Percentiles rank a stretch among this genome's conserved stretches.
Conservation (phyloP, 306 rosid genomes). For the Canavalia gladiata region DNA sequence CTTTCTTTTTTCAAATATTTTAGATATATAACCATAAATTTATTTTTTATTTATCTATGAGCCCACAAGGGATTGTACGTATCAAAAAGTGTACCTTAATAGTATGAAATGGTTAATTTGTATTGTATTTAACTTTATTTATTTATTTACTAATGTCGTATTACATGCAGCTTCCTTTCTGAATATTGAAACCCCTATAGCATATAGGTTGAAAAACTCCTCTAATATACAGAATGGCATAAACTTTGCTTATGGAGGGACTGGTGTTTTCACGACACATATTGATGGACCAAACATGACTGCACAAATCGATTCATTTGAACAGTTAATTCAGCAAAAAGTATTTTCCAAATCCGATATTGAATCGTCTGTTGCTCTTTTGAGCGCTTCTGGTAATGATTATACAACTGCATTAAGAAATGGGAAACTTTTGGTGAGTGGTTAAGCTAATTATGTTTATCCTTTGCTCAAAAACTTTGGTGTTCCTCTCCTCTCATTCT, state of each 20-base stretch:
- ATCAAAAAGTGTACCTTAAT: too few relatives aligned
- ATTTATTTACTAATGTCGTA: too few relatives aligned
- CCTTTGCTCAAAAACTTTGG: too few relatives aligned
- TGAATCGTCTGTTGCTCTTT: constrained; percentile 47
- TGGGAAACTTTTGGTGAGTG: constrained; percentile 31
- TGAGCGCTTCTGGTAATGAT: constrained; percentile 50
- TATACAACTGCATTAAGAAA: constrained; percentile 10
- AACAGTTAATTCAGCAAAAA: constrained; percentile 56
- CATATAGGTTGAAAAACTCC: constrained; percentile 30
- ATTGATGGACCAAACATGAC: constrained; percentile 53
- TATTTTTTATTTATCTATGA: too few relatives aligned
- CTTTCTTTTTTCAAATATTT: too few relatives aligned
- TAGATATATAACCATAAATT: too few relatives aligned
- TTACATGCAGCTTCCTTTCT: constrained; percentile 53
- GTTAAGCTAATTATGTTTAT: background rate
- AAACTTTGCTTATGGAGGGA: constrained; percentile 57
- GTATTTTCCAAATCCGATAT: constrained; percentile 56
- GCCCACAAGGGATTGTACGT: too few relatives aligned
- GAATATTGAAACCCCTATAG: constrained; percentile 41
- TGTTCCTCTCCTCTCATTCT: too few relatives aligned
- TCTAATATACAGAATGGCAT: constrained; percentile 34
- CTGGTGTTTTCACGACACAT: constrained; percentile 43
- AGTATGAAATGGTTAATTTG: too few relatives aligned
- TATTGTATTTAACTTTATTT: too few relatives aligned
- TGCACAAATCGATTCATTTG: constrained; percentile 46